These are phyloP conservation scores for Leccinum fallax DNA, from an alignment of 1,284 basidiomycete genomes.

Conservation along the genomic window DNA sequence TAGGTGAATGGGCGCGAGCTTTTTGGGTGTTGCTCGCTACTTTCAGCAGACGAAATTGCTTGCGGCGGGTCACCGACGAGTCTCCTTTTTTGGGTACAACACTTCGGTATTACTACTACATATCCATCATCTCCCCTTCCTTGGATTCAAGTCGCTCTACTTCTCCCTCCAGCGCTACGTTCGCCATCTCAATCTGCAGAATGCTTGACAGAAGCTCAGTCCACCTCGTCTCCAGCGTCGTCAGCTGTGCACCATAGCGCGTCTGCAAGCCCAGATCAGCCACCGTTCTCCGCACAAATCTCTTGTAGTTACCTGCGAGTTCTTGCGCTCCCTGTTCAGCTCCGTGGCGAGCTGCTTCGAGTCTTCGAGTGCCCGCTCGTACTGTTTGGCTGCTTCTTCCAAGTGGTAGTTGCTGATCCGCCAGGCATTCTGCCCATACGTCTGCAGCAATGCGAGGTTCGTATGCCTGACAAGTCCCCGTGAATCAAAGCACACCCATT, in stretches of 20 bases:
- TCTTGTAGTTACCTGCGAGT: constrained; percentile 62
- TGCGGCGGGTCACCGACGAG: constrained; percentile 13
- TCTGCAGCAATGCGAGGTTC: constrained; percentile 84
- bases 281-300: not conserved
- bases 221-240: constrained; percentile 83
- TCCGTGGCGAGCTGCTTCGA: constrained; percentile 77
- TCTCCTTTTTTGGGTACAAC: constrained; percentile 29
- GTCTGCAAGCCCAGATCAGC: constrained; percentile 47
- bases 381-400: constrained; percentile 75
- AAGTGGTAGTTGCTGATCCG: constrained; percentile 87
- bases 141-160: constrained; percentile 57
- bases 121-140: constrained; percentile 59
- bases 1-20: constrained; percentile 3
- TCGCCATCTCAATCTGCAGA: constrained; percentile 92
- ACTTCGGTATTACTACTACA: constrained; percentile 27
- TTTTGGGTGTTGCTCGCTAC: constrained; percentile 12
- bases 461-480: constrained; percentile 58
- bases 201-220: constrained; percentile 86
- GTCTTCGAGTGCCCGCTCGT: constrained; percentile 73
- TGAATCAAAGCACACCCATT: constrained; percentile 1
- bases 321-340: constrained; percentile 86
- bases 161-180: constrained; percentile 78
- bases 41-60: constrained; percentile 18
- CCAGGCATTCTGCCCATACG: constrained; percentile 91
- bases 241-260: constrained; percentile 74